Percentiles rank a stretch among this genome's conserved stretches.
These are phyloP conservation scores for Gossypium herbaceum DNA, from an alignment of 345 rosid genomes.

Conservation along the genomic window DNA sequence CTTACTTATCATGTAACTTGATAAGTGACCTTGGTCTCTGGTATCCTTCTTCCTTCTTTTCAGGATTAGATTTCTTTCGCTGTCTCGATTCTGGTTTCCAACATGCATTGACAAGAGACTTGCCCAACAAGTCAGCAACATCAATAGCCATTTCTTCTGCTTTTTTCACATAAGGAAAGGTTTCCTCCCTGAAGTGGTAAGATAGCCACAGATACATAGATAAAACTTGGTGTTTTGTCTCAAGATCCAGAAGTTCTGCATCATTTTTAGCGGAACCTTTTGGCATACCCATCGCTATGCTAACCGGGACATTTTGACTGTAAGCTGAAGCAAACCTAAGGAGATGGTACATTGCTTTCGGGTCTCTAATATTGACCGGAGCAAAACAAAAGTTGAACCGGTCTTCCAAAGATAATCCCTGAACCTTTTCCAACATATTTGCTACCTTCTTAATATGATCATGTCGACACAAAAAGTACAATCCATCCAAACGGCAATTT, in stretches of 20 bases:
- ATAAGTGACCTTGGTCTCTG: conserved; percentile 62
- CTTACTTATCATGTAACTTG: conserved; percentile 42
- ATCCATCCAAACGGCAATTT: conserved; percentile 77
- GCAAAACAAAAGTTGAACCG: conserved; percentile 96
- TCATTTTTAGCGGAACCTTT: conserved; percentile 80
- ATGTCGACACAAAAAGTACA: conserved; percentile 78
- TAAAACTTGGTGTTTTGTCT: conserved; percentile 77
- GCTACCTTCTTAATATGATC: conserved; percentile 90
- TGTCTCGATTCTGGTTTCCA: conserved; percentile 81
- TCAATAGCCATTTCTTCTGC: conserved; percentile 78
- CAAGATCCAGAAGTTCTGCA: conserved; percentile 74
- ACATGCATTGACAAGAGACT: conserved; percentile 60
- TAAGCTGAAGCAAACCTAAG: conserved; percentile 65
- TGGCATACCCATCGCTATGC: conserved; percentile 88
- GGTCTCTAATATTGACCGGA: conserved; percentile 86
- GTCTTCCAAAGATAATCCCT: conserved; percentile 70
- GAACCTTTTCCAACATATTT: conserved; percentile 85
- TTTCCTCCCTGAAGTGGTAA: conserved; percentile 66
- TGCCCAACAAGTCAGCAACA: conserved; percentile 77
- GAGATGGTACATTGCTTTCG: conserved; percentile 86
- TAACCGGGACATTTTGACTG: conserved; percentile 64
- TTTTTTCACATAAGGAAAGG: conserved; percentile 66
- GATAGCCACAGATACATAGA: conserved; percentile 94
- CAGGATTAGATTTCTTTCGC: conserved; percentile 35
- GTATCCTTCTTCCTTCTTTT: conserved; percentile 39